These are phyloP conservation scores for Neurospora sp. DNA, from an alignment of 2,329 filamentous ascomycete genomes.

Conservation along the genomic window DNA sequence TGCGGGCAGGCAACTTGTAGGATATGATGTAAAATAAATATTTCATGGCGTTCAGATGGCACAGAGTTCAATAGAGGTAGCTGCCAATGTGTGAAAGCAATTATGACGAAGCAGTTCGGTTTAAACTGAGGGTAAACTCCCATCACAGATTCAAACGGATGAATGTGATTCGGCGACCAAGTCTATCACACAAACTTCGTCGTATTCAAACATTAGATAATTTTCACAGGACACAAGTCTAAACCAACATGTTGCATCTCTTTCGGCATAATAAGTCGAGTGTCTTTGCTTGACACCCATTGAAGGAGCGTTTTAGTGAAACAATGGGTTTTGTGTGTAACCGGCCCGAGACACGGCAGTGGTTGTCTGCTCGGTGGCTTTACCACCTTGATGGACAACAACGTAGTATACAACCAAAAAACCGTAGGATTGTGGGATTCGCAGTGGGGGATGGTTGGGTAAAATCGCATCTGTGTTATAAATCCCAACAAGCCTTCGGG, in stretches of 20 bases:
- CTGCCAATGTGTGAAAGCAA: not conserved
- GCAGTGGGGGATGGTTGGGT: not conserved
- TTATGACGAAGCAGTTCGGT: not conserved
- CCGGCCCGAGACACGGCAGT: not conserved
- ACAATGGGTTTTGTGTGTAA: not conserved
- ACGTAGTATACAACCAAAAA: not conserved
- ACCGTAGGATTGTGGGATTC: not conserved
- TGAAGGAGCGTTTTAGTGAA: not conserved
- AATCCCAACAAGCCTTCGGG: not conserved
- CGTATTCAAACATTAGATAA: not conserved
- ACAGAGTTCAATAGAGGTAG: not conserved
- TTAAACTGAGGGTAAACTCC: not conserved
- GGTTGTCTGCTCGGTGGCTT: not conserved
- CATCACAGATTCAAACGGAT: not conserved
- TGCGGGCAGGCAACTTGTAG: not conserved
- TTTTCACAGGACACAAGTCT: not conserved
- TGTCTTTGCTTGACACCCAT: not conserved
- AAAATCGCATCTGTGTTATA: not conserved
- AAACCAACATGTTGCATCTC: not conserved
- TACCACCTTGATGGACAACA: not conserved
- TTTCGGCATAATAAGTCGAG: not conserved
- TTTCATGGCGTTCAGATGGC: not conserved
- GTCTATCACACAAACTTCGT: not conserved
- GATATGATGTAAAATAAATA: not conserved
- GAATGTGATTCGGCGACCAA: not conserved